Evolutionary conservation across 192 early-diverging fungal species (phyloP), one percentile per base, ranked within the genome.

Genomic region (Pilaira anomala): DNA sequence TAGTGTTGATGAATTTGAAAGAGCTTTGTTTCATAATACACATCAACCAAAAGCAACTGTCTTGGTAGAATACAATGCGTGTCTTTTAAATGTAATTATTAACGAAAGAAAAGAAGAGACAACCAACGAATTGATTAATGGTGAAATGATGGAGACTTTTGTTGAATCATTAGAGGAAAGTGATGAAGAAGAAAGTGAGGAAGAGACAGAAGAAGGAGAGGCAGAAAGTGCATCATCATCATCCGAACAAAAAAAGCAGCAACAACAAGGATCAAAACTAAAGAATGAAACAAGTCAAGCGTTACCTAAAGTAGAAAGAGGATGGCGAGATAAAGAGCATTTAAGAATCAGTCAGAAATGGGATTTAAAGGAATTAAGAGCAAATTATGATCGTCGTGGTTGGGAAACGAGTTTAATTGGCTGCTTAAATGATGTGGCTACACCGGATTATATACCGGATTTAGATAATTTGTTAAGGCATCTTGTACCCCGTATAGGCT

Each of bases 1-100:
- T 58, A 82, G 84, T n/a, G 74, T 96, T 29, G 87, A 93, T 65
- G 86, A 88, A 39, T 92, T 93, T 69, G 82, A 88, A 49, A 62
- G 82, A 3, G 84, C 87, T 3, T 72, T 95, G 0, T 65, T 78
- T 9, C 80, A 87, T 57, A 62, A 42, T 3, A 48, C 60, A n/a
- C 67, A 71, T 69, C 55, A 69, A 69, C 44, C 71, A 68, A 67
- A 70, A 66, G 59, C 61, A 53, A 48, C 72, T 33, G 65, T 88
- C 36, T 57, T 86, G 8, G 58, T 72, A 18, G 70, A 85, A 44
- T 74, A 71, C 30, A 83, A 81, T 48, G 64, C 71, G 1, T 68
- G 77, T 16, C 68, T 81, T 12, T 61, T 82, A 56, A 76, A 78
- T 58, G 71, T 76, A 19, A 77, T 83, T 61, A 79, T 85, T 30